These are phyloP conservation scores for Musa schizocarpa DNA, from an alignment of 176 grass and related monocot genomes.

Conservation along the genomic window DNA sequence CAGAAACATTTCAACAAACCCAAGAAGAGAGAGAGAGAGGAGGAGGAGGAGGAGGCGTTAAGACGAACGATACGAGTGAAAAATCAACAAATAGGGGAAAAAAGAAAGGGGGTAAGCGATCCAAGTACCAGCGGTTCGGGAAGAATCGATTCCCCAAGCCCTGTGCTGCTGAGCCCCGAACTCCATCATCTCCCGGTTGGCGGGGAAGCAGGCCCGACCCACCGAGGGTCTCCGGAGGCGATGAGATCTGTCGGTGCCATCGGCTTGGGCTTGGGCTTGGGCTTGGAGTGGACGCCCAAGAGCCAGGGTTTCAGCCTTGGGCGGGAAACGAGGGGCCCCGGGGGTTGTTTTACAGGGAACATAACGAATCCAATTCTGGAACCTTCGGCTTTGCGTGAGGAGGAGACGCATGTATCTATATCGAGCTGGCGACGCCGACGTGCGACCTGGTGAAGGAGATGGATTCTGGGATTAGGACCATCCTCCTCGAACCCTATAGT, in stretches of 20 bases:
- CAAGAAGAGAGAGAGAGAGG: too few relatives aligned
- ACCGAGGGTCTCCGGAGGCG: neutral
- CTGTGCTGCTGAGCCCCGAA: neutral
- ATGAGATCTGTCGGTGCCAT: neutral
- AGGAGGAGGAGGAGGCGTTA: too few relatives aligned
- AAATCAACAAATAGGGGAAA: neutral
- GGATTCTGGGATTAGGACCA: neutral
- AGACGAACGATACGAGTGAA: too few relatives aligned
- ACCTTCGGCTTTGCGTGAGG: too few relatives aligned
- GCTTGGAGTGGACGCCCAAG: conserved; percentile 3
- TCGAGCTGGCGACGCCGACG: neutral
- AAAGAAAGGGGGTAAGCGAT: neutral
- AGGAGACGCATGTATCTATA: too few relatives aligned
- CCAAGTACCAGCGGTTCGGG: neutral
- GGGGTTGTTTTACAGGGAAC: too few relatives aligned
- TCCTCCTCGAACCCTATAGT: conserved; percentile 5
- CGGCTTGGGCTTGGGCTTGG: neutral
- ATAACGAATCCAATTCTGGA: too few relatives aligned
- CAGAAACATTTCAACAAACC: neutral
- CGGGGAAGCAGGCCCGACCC: neutral
- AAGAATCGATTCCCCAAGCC: neutral
- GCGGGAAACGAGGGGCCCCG: neutral
- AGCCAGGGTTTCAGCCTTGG: neutral
- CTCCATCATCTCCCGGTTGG: neutral
- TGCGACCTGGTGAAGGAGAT: conserved; percentile 12